Evolutionary conservation across 2,329 filamentous ascomycete species (phyloP), one percentile per base, ranked within the genome.

Genomic region (Claviceps arundinis): DNA sequence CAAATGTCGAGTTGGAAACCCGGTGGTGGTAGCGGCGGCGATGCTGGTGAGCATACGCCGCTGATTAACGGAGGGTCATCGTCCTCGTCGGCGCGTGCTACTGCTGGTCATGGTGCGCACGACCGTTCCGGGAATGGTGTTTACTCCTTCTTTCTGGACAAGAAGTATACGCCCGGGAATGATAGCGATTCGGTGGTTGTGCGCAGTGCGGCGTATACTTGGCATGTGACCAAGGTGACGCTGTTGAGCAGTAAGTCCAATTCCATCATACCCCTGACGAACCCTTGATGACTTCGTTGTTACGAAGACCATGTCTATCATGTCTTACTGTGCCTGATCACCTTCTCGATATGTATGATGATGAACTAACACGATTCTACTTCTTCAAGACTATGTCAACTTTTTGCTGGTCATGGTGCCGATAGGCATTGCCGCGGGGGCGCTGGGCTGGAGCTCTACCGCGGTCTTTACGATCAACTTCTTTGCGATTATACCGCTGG

Each of bases 391-490:
- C 59, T 78, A 78, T 65, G 73, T 81, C 64, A 91, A 90, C 64
- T 76, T 84, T 57, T 74, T 84, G 51, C 81, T 93, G 57, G 73
- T 88, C 55, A 82, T 84, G 61, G 87, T 89, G 8, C 85, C 86
- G 9, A 65, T 87, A 43, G 86, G 85, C 55, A 86, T 90, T 56
- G 61, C 82, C 50, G 80, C 85, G 54, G 85, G 84, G 54, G 68
- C 71, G 14, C 60, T 79, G 54, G 70, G 72, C 47, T 85, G 84
- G 81, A 73, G 75, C 61, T 76, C 86, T 1, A 79, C 81, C 11
- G 76, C 78, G 52, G 77, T 89, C 57, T 90, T 90, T 66, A 72
- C 80, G 48, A 76, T 89, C 65, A 90, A 90, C 70, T 89, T 89
- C 70, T 77, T 89, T 59, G 86, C 86, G 59, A 89, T 89, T 57